Percentiles rank a stretch among this genome's conserved stretches.
Conservation (phyloP, 495 filamentous ascomycete genomes). For the Chaetomium fimeti region DNA sequence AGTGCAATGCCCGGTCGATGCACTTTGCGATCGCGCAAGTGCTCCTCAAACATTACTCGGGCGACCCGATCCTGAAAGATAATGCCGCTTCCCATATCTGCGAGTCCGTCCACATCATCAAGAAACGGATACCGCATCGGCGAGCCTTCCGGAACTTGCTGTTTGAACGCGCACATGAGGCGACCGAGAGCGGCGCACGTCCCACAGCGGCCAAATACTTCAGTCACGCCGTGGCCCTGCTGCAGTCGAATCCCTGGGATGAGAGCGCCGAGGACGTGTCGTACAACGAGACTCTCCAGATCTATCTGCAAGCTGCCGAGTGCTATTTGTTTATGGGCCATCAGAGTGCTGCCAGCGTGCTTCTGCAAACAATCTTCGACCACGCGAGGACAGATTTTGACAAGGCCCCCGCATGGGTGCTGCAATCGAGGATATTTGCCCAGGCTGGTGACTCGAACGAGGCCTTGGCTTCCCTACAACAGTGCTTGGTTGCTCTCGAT, state of each 20-base stretch:
- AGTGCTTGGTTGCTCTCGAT: conserved; percentile 65
- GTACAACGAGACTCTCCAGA: conserved; percentile 78
- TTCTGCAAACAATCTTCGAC: conserved; percentile 63
- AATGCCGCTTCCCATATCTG: conserved; percentile 74
- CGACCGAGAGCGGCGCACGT: conserved; percentile 74
- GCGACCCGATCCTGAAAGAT: conserved; percentile 59
- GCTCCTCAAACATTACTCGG: conserved; percentile 65
- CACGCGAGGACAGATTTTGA: conserved; percentile 66
- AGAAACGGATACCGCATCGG: conserved; percentile 56
- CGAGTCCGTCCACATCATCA: conserved; percentile 69
- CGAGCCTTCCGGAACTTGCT: conserved; percentile 68
- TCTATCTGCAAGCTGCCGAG: conserved; percentile 76
- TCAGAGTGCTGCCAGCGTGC: conserved; percentile 58
- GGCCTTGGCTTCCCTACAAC: conserved; percentile 66
- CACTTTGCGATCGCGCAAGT: conserved; percentile 81
- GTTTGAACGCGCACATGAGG: conserved; percentile 70
- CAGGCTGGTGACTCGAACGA: conserved; percentile 65
- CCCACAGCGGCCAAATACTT: conserved; percentile 78
- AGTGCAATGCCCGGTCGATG: conserved; percentile 73
- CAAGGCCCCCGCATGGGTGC: conserved; percentile 74
- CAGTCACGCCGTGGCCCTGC: conserved; percentile 67
- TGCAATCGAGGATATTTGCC: conserved; percentile 73
- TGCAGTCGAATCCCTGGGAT: conserved; percentile 77
- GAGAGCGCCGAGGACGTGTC: conserved; percentile 67
- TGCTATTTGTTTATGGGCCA: conserved; percentile 74